phyloP scores from a whole-genome alignment of 805 yeast species.

The Ogataea polymorpha region DNA sequence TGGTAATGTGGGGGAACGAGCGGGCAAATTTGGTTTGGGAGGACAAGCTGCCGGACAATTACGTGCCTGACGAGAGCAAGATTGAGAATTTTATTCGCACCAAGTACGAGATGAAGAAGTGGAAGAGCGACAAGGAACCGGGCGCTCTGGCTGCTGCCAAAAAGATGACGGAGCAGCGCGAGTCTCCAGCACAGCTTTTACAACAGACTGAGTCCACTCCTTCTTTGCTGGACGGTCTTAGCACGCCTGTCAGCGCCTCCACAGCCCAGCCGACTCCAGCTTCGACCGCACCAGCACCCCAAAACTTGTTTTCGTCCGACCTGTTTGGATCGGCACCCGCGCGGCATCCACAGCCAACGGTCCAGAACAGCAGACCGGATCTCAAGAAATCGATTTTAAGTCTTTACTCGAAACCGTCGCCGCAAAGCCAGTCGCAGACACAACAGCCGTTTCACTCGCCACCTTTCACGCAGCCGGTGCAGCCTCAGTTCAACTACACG shows the following conservation, averaged over 20 bases:
- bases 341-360: conserved; percentile 1
- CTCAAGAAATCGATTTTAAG: conserved; percentile 89
- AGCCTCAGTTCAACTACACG: conserved; percentile 8
- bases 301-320: conserved; percentile 7
- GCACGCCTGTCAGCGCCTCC: not conserved
- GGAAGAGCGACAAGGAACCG: conserved; percentile 42
- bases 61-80: conserved; percentile 79
- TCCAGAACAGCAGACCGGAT: conserved; percentile 58
- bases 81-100: conserved; percentile 88
- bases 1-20: conserved; percentile 85
- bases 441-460: not conserved
- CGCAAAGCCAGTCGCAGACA: conserved; percentile 3
- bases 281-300: not conserved
- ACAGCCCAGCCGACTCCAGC: conserved; percentile 1
- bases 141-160: conserved; percentile 1
- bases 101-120: conserved; percentile 85
- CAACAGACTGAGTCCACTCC: conserved; percentile 1
- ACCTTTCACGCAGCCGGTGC: conserved; percentile 2
- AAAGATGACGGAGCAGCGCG: not conserved
- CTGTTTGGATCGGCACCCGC: conserved; percentile 5
- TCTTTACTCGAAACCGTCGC: conserved; percentile 64
- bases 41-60: conserved; percentile 60
- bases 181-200: not conserved
- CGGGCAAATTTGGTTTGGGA: conserved; percentile 86
- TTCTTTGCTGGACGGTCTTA: not conserved